Percentiles rank a stretch among this genome's conserved stretches.
Conservation (phyloP, 2,329 filamentous ascomycete genomes). For the Penicillium sp. region DNA sequence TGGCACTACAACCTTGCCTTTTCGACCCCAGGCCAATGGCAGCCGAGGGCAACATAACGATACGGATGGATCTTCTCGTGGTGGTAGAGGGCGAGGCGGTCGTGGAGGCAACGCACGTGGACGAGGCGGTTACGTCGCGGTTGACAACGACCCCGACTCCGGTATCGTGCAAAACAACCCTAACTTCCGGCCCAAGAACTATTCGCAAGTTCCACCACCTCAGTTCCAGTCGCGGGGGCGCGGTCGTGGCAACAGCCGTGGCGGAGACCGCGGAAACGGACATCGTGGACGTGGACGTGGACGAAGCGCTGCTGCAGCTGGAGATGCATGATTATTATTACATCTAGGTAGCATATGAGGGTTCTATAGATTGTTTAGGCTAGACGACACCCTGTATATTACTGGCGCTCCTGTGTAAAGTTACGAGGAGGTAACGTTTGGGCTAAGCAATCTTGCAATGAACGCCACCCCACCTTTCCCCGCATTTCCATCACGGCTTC, state of each 20-base stretch:
- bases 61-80: slow-evolving; percentile 27
- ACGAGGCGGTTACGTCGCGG: slow-evolving; percentile 43
- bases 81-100: slow-evolving; percentile 40
- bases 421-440: neutral
- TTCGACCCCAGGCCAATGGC: slow-evolving; percentile 37
- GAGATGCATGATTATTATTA: slow-evolving; percentile 7
- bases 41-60: slow-evolving; percentile 21
- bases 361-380: neutral
- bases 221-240: slow-evolving; percentile 43
- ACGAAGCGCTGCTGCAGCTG: slow-evolving; percentile 28
- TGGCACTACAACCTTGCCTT: slow-evolving; percentile 35
- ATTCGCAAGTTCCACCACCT: slow-evolving; percentile 57
- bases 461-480: slow-evolving; percentile 5
- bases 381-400: neutral
- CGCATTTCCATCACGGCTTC: neutral
- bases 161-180: slow-evolving; percentile 62
- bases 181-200: slow-evolving; percentile 60
- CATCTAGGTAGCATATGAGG: neutral
- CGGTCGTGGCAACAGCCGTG: slow-evolving; percentile 23
- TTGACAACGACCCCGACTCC: slow-evolving; percentile 58
- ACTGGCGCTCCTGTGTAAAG: neutral
- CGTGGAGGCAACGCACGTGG: slow-evolving; percentile 36
- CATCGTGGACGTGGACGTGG: slow-evolving; percentile 36
- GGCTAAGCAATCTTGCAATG: neutral
- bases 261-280: slow-evolving; percentile 24